A percentile compares a stretch with the other conserved stretches of the same genome.
phyloP scores from a whole-genome alignment of 106 monocot species.

The Allium cepa region DNA sequence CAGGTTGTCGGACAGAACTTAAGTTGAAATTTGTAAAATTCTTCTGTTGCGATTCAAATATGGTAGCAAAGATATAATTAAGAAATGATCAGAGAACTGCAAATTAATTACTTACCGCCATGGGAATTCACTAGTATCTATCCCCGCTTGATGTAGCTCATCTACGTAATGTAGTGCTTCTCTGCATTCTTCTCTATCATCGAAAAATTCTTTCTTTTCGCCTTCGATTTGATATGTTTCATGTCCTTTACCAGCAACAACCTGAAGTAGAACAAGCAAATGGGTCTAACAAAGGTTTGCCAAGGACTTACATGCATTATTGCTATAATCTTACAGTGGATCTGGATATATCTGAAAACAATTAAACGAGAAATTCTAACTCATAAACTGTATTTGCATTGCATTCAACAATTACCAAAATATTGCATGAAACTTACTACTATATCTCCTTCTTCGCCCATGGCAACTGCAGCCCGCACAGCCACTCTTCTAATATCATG shows the following conservation, averaged over 20 bases:
- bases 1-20: too few relatives aligned
- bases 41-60: too few relatives aligned
- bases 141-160: slow-evolving; percentile 92
- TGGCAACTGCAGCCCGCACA: slow-evolving; percentile 91
- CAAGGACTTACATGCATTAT: too few relatives aligned
- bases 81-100: too few relatives aligned
- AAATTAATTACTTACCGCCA: slow-evolving; percentile 49
- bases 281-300: too few relatives aligned
- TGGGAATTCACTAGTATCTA: slow-evolving; percentile 96
- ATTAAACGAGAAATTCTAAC: too few relatives aligned
- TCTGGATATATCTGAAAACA: too few relatives aligned
- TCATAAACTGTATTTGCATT: too few relatives aligned
- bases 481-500: slow-evolving; percentile 95
- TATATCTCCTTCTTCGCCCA: slow-evolving; percentile 97
- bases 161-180: slow-evolving; percentile 96
- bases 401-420: too few relatives aligned
- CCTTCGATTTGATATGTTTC: slow-evolving; percentile 85
- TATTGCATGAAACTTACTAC: slow-evolving; percentile 59
- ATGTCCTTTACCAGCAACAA: slow-evolving; percentile 90
- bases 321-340: too few relatives aligned
- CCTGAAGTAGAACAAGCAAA: slow-evolving; percentile 25
- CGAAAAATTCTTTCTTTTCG: slow-evolving; percentile 81
- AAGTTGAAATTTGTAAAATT: too few relatives aligned
- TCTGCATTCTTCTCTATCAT: slow-evolving; percentile 96
- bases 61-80: too few relatives aligned